Evolutionary conservation across 2,329 filamentous ascomycete genomes (phyloP), one percentile per base, ranked within the genome.

Genomic region (Trichophyton equinum): DNA sequence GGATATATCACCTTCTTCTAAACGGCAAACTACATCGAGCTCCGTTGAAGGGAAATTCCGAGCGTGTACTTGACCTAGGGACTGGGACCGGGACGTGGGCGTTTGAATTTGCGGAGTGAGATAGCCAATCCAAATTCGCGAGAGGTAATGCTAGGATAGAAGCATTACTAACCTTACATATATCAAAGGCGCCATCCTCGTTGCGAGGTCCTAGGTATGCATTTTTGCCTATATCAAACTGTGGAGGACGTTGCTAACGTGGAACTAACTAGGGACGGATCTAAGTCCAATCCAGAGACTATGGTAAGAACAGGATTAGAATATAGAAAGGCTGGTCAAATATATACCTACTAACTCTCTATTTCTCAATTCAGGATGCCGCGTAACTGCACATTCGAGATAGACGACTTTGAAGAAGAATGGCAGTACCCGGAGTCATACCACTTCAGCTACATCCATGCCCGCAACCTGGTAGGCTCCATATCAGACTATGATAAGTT

Each of bases 401-500:
- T 71, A 55, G 68, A 71, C 46, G 68, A 71, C 61, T 65, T 66
- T 25, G 69, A 71, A 57, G 49, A 63, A 1, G 62, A 65, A 9
- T 71, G 69, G 69, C 61, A 62, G 8, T 71, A 67, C 49, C 22
- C 59, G n/a, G 13, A 33, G 8, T 46, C 36, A 27, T n/a, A 7
- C 9, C 27, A 40, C 15, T 65, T 63, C 58, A 55, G 57, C 59
- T 63, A 55, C 42, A 64, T 65, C 47, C 63, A 64, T 49, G 27
- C 58, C 20, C 63, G 63, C 15, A 56, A 62, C 30, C 57, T 65
- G 27, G 36, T 60, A n/a, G 63, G 63, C 18, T 62, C 53, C 5
- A 57, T 65, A 51, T 46, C 61, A 5, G 71, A 74, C 65, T 74
- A 72, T 70, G 61, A 62, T 1, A 62, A 62, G 11, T 61, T 74